These are phyloP conservation scores for Emiliania huxleyi DNA, from an alignment of 78 protist species.

Conservation along the genomic window DNA sequence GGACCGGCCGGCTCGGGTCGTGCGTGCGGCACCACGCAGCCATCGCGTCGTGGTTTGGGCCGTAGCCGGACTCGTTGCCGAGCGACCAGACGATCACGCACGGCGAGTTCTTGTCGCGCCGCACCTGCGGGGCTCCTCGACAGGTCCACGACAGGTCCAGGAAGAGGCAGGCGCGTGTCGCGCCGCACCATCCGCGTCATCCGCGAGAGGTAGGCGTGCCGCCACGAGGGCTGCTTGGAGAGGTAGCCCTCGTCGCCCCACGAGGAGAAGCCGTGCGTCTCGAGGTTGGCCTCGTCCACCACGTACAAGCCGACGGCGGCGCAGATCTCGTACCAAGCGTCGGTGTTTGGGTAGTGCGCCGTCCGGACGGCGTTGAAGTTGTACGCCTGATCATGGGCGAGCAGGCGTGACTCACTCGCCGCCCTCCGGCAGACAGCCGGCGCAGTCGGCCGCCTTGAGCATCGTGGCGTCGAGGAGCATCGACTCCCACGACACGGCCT, in stretches of 20 bases:
- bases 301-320: constrained; percentile 43
- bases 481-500: not conserved
- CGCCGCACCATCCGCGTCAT: constrained; percentile 27
- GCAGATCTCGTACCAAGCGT: constrained; percentile 23
- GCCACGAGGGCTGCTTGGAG: not conserved
- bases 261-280: constrained; percentile 33
- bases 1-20: constrained; percentile 42
- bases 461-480: constrained; percentile 8
- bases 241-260: not conserved
- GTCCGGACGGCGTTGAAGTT: constrained; percentile 54
- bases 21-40: not conserved
- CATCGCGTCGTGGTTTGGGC: not conserved
- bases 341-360: constrained; percentile 24
- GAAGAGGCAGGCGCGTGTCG: constrained; percentile 39
- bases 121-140: too few relatives aligned
- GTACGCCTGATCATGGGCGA: too few relatives aligned
- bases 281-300: constrained; percentile 55
- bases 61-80: constrained; percentile 45
- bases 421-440: too few relatives aligned
- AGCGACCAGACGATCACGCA: constrained; percentile 44
- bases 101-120: constrained; percentile 36
- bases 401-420: too few relatives aligned
- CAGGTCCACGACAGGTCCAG: too few relatives aligned
- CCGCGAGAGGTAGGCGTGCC: constrained; percentile 7
- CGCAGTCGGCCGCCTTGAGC: too few relatives aligned